Evolutionary conservation across 176 grass and related monocot species (phyloP).

Genomic region (Oryza nivara): DNA sequence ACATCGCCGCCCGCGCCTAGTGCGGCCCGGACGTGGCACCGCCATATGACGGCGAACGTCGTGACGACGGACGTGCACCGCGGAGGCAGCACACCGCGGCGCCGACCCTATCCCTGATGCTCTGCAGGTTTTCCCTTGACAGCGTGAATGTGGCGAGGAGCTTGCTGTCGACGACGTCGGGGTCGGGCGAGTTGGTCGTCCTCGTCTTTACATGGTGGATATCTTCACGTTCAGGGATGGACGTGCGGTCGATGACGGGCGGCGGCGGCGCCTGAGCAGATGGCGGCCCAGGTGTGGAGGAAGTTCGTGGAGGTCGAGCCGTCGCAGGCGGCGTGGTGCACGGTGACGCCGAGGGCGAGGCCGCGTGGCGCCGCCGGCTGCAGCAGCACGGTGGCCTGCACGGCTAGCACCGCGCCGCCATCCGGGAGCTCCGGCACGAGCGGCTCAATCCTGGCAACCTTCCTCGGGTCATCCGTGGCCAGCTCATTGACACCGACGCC

Average conservation of each 20-base stretch:
- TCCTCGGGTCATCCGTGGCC: too few species aligned
- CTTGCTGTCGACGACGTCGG: not conserved
- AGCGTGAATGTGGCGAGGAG: conserved; percentile 35
- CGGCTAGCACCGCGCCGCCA: too few species aligned
- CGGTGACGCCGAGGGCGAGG: too few species aligned
- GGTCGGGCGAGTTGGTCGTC: too few species aligned
- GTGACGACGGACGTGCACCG: conserved; percentile 38
- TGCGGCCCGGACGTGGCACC: not conserved
- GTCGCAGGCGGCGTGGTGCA: too few species aligned
- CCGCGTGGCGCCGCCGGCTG: too few species aligned
- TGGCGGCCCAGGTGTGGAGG: too few species aligned
- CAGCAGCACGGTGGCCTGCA: too few species aligned
- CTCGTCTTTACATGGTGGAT: not conserved
- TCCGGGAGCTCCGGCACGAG: too few species aligned
- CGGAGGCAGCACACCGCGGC: not conserved
- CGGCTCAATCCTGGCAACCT: too few species aligned
- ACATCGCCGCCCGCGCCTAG: not conserved
- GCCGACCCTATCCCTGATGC: conserved; percentile 4
- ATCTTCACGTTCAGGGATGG: conserved; percentile 23
- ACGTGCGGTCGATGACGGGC: conserved; percentile 26
- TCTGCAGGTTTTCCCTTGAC: not conserved
- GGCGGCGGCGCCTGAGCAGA: not conserved
- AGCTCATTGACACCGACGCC: too few species aligned
- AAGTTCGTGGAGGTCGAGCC: too few species aligned
- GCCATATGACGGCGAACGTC: conserved; percentile 20